Conservation (phyloP, 1,139 yeast species). For the Pichia terricola region DNA sequence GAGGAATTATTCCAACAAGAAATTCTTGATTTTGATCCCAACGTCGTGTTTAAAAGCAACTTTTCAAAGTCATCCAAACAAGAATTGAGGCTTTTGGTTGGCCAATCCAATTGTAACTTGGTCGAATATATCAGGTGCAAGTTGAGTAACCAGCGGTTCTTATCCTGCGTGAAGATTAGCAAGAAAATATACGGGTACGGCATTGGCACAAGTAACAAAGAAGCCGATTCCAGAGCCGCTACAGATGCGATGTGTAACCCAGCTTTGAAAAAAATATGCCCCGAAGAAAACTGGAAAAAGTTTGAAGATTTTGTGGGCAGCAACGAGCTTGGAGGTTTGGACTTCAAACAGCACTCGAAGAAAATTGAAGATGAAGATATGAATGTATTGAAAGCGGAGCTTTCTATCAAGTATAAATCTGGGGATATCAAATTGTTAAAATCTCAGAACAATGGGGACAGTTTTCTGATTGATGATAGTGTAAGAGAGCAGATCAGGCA, state of each 20-base stretch:
- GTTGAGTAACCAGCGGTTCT: slow-evolving; percentile 27
- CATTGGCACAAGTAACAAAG: slow-evolving; percentile 47
- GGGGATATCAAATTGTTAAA: slow-evolving; percentile 10
- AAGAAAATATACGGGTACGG: slow-evolving; percentile 46
- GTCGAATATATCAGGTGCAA: slow-evolving; percentile 53
- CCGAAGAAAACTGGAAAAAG: slow-evolving; percentile 10
- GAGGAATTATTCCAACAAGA: slow-evolving; percentile 39
- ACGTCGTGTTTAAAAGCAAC: slow-evolving; percentile 30
- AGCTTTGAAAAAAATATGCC: slow-evolving; percentile 9
- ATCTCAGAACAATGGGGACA: slow-evolving; percentile 8
- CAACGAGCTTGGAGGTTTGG: slow-evolving; percentile 9
- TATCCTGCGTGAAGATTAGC: slow-evolving; percentile 48
- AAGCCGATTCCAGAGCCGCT: slow-evolving; percentile 65
- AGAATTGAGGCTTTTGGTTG: slow-evolving; percentile 68
- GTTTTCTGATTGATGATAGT: slow-evolving; percentile 7
- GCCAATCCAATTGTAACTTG: slow-evolving; percentile 46
- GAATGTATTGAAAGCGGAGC: slow-evolving; percentile 7
- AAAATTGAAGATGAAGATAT: slow-evolving; percentile 4
- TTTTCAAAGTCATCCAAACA: slow-evolving; percentile 57
- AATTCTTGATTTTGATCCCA: slow-evolving; percentile 29
- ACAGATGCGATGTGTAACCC: slow-evolving; percentile 52
- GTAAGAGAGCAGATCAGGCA: slow-evolving; percentile 1
- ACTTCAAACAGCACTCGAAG: slow-evolving; percentile 8
- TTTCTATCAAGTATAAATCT: slow-evolving; percentile 9
- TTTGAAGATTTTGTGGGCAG: slow-evolving; percentile 10